phyloP scores from a whole-genome alignment of 2,329 filamentous ascomycete genomes.

The Venturia pyrina region DNA sequence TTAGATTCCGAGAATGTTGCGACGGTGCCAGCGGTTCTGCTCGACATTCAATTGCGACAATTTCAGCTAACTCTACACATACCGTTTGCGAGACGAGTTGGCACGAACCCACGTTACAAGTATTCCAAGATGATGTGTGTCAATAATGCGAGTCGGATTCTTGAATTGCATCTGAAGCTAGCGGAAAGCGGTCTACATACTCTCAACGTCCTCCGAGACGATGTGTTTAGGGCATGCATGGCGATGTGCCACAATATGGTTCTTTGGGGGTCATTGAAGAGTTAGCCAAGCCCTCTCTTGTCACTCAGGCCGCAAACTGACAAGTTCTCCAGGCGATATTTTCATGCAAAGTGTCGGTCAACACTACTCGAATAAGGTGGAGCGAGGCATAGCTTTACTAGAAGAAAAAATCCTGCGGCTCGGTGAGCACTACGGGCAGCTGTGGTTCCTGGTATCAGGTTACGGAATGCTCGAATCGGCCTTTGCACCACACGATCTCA shows the following conservation, averaged over 20 bases:
- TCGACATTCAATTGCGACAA: constrained; percentile 11
- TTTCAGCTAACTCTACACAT: constrained; percentile 8
- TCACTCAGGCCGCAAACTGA: neutral
- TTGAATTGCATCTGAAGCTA: neutral
- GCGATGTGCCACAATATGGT: constrained; percentile 8
- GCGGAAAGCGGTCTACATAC: neutral
- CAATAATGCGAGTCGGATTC: constrained; percentile 1
- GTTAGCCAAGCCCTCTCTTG: neutral
- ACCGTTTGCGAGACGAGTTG: constrained; percentile 1
- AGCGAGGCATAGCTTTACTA: neutral
- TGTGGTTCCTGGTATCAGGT: neutral
- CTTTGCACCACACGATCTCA: constrained; percentile 1
- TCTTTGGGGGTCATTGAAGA: neutral
- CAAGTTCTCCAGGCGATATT: neutral
- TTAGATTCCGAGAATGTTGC: neutral
- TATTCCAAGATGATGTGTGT: constrained; percentile 8
- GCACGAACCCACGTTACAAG: neutral
- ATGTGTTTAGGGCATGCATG: constrained; percentile 5
- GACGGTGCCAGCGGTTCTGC: neutral
- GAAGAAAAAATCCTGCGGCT: constrained; percentile 1
- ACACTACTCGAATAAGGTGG: neutral
- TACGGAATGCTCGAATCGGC: neutral
- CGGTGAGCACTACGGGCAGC: constrained; percentile 8
- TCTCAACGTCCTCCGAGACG: constrained; percentile 6
- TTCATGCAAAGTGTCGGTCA: neutral